phyloP scores from a whole-genome alignment of 192 early-diverging fungal species.

The Podila minutissima region DNA sequence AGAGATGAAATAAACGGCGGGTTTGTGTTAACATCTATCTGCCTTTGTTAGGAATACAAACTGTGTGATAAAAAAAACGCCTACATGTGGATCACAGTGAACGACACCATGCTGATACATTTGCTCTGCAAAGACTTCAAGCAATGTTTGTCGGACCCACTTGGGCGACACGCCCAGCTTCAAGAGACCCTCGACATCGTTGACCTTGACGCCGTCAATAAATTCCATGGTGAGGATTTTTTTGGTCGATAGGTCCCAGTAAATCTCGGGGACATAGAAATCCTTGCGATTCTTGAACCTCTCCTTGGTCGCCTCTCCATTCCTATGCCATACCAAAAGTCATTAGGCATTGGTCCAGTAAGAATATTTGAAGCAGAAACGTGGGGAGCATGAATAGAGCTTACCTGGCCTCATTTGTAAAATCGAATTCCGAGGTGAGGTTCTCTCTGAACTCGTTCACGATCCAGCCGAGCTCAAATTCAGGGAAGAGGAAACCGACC shows the following conservation, averaged over 20 bases:
- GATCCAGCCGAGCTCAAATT: constrained; percentile 62
- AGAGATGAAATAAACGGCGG: neutral
- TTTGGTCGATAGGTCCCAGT: constrained; percentile 56
- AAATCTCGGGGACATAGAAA: constrained; percentile 57
- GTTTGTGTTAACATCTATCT: too few relatives aligned
- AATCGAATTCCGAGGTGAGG: constrained; percentile 59
- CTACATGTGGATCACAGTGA: constrained; percentile 58
- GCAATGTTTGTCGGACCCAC: constrained; percentile 50
- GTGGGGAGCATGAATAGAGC: neutral
- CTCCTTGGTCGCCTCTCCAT: constrained; percentile 55
- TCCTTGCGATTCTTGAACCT: constrained; percentile 54
- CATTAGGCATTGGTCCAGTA: too few relatives aligned
- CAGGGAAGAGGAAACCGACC: constrained; percentile 53
- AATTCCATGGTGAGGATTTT: constrained; percentile 63
- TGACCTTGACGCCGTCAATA: constrained; percentile 61
- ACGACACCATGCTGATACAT: constrained; percentile 56
- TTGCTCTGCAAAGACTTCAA: constrained; percentile 65
- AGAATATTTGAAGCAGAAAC: too few relatives aligned
- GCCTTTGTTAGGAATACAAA: too few relatives aligned
- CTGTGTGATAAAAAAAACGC: neutral
- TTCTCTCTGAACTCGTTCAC: constrained; percentile 58
- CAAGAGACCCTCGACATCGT: constrained; percentile 53
- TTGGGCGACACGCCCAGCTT: constrained; percentile 53
- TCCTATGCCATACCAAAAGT: constrained; percentile 15
- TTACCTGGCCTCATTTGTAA: constrained; percentile 52